phyloP scores from a whole-genome alignment of 2,329 filamentous ascomycete genomes.

The Triangularia verruculosa region DNA sequence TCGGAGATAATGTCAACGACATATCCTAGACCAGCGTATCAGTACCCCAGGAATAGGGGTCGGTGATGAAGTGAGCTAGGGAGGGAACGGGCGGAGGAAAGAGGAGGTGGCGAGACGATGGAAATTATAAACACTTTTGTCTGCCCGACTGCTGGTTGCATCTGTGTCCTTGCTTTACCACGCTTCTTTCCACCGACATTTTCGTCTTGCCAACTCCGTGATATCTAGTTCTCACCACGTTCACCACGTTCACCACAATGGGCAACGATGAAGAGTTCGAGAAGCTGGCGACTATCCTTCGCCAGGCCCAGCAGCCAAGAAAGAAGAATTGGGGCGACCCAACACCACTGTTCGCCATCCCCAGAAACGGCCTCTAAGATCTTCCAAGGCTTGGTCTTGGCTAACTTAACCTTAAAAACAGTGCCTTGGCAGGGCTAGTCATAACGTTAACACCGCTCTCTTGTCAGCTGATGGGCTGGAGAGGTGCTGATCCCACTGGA shows the following conservation, averaged over 20 bases:
- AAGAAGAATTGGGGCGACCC: slow-evolving; percentile 18
- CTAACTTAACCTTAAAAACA: slow-evolving; percentile 1
- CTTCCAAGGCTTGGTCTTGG: not conserved
- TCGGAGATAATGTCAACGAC: not conserved
- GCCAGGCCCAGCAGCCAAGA: not conserved
- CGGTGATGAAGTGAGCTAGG: not conserved
- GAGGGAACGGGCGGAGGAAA: not conserved
- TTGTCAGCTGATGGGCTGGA: slow-evolving; percentile 54
- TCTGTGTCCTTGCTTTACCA: not conserved
- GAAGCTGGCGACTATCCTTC: slow-evolving; percentile 3
- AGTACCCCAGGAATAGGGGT: not conserved
- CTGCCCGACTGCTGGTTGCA: not conserved
- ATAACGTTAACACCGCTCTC: slow-evolving; percentile 48
- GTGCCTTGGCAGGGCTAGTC: slow-evolving; percentile 27
- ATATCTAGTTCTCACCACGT: not conserved
- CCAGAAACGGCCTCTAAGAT: not conserved
- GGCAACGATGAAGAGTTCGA: slow-evolving; percentile 5
- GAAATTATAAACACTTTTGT: not conserved
- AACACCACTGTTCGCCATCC: slow-evolving; percentile 7
- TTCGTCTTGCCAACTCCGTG: not conserved
- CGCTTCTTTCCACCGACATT: not conserved
- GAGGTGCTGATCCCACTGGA: slow-evolving; percentile 33
- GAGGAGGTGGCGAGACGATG: not conserved
- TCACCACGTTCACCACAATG: no score
- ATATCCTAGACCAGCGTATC: not conserved